phyloP scores from a whole-genome alignment of 2,329 filamentous ascomycete genomes.

The Capronia americana region DNA sequence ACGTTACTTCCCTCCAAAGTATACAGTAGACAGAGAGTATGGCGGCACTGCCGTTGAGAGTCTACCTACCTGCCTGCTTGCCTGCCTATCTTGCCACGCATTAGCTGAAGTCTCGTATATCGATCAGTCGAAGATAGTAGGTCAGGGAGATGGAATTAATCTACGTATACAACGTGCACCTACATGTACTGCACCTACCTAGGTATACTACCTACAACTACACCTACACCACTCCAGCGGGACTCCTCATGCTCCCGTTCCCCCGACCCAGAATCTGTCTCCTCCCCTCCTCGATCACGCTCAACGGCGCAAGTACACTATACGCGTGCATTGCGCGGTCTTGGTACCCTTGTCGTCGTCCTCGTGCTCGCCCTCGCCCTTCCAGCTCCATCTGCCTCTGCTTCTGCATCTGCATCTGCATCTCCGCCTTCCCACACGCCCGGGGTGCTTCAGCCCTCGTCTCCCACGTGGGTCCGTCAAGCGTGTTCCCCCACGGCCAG shows the following conservation, averaged over 20 bases:
- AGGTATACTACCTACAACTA: background rate
- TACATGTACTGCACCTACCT: background rate
- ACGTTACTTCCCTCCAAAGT: background rate
- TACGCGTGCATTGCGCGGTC: conserved; percentile 3
- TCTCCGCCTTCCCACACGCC: background rate
- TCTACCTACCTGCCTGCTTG: background rate
- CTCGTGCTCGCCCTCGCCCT: background rate
- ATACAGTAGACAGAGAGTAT: background rate
- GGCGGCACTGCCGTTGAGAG: background rate
- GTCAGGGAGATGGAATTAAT: no score
- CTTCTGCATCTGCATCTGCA: no score
- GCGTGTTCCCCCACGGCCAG: background rate
- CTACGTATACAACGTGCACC: background rate
- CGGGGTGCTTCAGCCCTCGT: background rate
- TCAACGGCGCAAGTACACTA: conserved; percentile 27
- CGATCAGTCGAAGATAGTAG: background rate
- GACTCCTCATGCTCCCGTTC: background rate
- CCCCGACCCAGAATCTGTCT: conserved; percentile 15
- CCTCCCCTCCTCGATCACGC: conserved; percentile 25
- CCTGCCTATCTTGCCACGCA: background rate
- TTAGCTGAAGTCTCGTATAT: background rate
- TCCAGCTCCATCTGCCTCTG: background rate
- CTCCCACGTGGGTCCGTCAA: background rate
- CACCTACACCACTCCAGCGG: conserved; percentile 12
- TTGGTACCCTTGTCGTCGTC: background rate